Evolutionary conservation across 2,329 filamentous ascomycete genomes (phyloP).

Genomic region (Lojkania enalia): DNA sequence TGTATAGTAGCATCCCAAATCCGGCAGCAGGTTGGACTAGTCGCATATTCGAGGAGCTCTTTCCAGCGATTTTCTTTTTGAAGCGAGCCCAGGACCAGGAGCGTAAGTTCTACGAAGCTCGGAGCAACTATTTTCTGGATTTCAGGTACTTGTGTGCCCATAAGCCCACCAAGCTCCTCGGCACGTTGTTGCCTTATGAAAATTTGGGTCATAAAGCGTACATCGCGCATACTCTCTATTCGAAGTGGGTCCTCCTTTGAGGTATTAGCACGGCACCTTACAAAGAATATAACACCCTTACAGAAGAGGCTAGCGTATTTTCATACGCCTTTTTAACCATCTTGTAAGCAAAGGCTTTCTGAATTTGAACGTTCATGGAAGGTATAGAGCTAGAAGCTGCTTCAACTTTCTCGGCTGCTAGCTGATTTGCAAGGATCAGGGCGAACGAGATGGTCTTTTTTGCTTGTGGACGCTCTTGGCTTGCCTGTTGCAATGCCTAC

Average conservation of each 20-base stretch:
- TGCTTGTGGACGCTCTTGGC: constrained; percentile 26
- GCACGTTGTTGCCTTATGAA: constrained; percentile 27
- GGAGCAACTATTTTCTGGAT: too few species aligned
- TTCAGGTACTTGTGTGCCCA: background rate
- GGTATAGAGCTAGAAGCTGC: background rate
- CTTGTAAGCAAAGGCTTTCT: constrained; percentile 25
- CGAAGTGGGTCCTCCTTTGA: constrained; percentile 30
- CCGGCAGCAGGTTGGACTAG: too few species aligned
- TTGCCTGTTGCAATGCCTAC: constrained; percentile 35
- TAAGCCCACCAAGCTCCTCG: background rate
- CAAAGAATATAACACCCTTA: constrained; percentile 14
- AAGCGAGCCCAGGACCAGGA: too few species aligned
- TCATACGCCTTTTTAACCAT: constrained; percentile 33
- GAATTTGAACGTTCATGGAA: constrained; percentile 19
- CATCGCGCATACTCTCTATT: constrained; percentile 34
- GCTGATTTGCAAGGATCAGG: constrained; percentile 33
- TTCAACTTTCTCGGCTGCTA: constrained; percentile 28
- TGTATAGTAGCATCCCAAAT: too few species aligned
- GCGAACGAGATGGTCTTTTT: constrained; percentile 32
- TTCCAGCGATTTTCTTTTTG: too few species aligned
- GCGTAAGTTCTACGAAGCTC: too few species aligned
- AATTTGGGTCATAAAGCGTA: constrained; percentile 40
- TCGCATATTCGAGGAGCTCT: too few species aligned
- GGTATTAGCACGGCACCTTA: constrained; percentile 14
- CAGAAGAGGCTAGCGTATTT: constrained; percentile 22